Evolutionary conservation across 2,329 filamentous ascomycete genomes (phyloP).

Genomic region (Penicillium decumbens): DNA sequence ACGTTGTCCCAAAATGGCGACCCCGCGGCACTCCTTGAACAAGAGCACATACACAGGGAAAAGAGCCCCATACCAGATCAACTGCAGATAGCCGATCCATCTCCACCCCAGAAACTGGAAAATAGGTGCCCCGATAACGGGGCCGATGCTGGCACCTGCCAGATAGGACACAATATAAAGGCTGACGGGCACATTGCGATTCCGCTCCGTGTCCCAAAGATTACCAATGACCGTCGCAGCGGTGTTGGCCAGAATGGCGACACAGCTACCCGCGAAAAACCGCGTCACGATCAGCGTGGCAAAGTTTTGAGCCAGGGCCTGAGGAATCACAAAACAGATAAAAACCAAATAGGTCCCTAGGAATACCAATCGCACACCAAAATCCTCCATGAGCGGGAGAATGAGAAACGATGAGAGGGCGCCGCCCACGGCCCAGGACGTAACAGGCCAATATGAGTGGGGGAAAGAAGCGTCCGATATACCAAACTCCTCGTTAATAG

Average conservation of each 20-base stretch:
- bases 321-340: constrained; percentile 43
- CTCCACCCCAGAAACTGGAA: constrained; percentile 20
- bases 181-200: constrained; percentile 39
- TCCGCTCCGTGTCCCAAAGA: constrained; percentile 32
- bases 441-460: constrained; percentile 32
- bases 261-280: constrained; percentile 44
- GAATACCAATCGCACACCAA: constrained; percentile 42
- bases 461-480: constrained; percentile 30
- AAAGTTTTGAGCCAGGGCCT: constrained; percentile 44
- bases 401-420: constrained; percentile 28
- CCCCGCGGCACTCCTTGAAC: constrained; percentile 41
- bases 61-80: constrained; percentile 37
- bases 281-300: constrained; percentile 44
- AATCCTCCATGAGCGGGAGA: constrained; percentile 37
- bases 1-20: constrained; percentile 37
- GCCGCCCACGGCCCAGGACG: constrained; percentile 32
- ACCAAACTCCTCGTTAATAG: constrained; percentile 34
- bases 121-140: constrained; percentile 42
- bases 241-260: constrained; percentile 39
- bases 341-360: constrained; percentile 36
- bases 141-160: constrained; percentile 43
- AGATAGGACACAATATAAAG: constrained; percentile 43
- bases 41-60: constrained; percentile 41
- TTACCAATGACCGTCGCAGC: constrained; percentile 29
- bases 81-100: constrained; percentile 44